Evolutionary conservation across 2,329 filamentous ascomycete species (phyloP), one percentile per base, ranked within the genome.

Genomic region (Didymella glomerata): DNA sequence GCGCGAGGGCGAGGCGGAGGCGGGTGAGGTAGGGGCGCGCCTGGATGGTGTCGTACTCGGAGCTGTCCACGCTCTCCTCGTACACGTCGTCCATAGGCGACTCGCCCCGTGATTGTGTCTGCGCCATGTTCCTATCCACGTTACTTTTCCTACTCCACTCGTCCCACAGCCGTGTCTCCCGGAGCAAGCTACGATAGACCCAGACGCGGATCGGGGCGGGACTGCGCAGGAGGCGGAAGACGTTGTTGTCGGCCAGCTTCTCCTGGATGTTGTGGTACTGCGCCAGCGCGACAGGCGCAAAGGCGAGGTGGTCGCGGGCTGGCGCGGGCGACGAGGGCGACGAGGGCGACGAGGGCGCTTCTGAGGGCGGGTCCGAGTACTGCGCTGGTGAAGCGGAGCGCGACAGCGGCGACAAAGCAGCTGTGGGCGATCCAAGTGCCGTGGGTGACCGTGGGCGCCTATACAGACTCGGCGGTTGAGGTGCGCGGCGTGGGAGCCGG

Each of bases 1-100:
- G 77, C 18, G 77, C 77, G 30, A 83, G 74, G 18, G 78, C 79
- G 20, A 83, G 77, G 54, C 80, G 77, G 42, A 83, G 67, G 57
- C 79, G 76, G 34, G 80, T 79, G 34, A 78, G 77, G 63, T 79
- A 78, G 48, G 78, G 72, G 18, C 68, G 68, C 27, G 68, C 61
- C 1, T 56, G 28, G 27, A 55, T 48, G 44, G 60, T 54, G 48
- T 65, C 64, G 51, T 67, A 57, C 28, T 59, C 64, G 24, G 57
- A 54, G 44, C 64, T 58, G n/a, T 54, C 52, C 42, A 66, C 44
- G 38, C 66, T 64, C 22, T 66, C 60, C 13, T 62, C 61, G 27
- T 63, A 64, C 14, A 55, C 57, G 27, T 60, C 64, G 32, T 66
- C 52, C 13, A 30, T 14, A 11, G 20, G 41, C 41, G 20, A 27